These are phyloP conservation scores for Malus hybrid DNA, from an alignment of 331 rosid genomes.

Conservation along the genomic window DNA sequence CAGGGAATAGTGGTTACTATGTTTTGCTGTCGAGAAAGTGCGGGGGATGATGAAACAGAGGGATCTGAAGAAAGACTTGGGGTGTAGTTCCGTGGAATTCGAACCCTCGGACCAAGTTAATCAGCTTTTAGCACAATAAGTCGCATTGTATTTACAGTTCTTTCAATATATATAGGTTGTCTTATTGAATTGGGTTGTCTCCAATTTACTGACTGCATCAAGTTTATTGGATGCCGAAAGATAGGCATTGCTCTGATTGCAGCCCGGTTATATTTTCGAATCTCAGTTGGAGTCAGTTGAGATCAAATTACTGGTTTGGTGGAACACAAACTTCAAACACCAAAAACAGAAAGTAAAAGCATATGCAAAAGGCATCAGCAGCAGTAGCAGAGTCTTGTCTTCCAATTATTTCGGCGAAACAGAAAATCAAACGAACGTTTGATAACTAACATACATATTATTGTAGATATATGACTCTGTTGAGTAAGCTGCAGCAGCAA, in stretches of 20 bases:
- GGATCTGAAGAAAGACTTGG: constrained; percentile 48
- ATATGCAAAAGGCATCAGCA: too few species aligned
- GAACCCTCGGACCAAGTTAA: constrained; percentile 18
- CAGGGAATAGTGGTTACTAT: constrained; percentile 48
- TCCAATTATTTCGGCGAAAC: too few species aligned
- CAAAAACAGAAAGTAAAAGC: too few species aligned
- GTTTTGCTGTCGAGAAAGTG: constrained; percentile 65
- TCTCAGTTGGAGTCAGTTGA: not conserved
- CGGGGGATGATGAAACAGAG: constrained; percentile 53
- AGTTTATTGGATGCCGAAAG: not conserved
- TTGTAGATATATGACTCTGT: too few species aligned
- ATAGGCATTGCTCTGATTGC: not conserved
- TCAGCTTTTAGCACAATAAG: constrained; percentile 19
- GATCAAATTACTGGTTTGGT: not conserved
- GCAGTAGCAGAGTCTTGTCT: too few species aligned
- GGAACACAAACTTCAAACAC: too few species aligned
- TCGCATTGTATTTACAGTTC: not conserved
- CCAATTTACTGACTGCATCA: not conserved
- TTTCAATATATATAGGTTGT: not conserved
- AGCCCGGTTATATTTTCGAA: not conserved
- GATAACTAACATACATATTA: too few species aligned
- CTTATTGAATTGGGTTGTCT: not conserved
- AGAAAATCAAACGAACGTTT: too few species aligned
- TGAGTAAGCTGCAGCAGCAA: too few species aligned
- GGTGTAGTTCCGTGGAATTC: constrained; percentile 52